Evolutionary conservation across 306 rosid genomes (phyloP).

Genomic region (Luffa aegyptiaca): DNA sequence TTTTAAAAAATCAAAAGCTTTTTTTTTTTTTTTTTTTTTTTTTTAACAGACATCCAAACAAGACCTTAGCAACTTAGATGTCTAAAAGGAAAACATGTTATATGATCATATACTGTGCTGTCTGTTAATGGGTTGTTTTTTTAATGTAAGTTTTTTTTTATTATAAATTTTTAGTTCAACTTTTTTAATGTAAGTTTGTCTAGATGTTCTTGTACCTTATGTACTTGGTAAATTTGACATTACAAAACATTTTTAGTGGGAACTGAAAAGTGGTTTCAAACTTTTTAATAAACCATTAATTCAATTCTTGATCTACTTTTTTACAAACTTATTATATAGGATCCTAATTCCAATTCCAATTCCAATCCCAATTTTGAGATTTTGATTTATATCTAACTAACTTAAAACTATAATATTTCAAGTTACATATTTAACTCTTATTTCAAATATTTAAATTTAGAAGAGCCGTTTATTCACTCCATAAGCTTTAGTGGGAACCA

Average conservation of each 20-base stretch:
- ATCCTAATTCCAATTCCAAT: neutral
- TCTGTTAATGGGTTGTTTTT: neutral
- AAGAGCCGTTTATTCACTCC: neutral
- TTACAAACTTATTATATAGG: neutral
- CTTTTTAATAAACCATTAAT: neutral
- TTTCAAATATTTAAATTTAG: neutral
- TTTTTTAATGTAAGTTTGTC: constrained; percentile 4
- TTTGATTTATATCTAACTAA: neutral
- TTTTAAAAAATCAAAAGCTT: neutral
- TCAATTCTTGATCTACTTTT: neutral
- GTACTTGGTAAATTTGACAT: neutral
- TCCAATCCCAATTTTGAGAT: neutral
- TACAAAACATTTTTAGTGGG: neutral
- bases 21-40: neutral
- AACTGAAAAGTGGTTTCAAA: neutral
- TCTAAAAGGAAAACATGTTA: neutral
- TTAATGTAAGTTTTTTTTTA: neutral
- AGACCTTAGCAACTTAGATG: neutral
- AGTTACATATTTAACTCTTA: too few species aligned
- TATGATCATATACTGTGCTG: neutral
- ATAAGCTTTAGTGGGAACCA: too few species aligned
- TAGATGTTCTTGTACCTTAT: neutral
- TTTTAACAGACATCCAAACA: neutral
- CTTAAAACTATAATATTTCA: neutral
- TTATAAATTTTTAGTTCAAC: too few species aligned